Base-by-base conservation (phyloP, 1,284 basidiomycete genomes). In the Anthracocystis setariae region DNA sequence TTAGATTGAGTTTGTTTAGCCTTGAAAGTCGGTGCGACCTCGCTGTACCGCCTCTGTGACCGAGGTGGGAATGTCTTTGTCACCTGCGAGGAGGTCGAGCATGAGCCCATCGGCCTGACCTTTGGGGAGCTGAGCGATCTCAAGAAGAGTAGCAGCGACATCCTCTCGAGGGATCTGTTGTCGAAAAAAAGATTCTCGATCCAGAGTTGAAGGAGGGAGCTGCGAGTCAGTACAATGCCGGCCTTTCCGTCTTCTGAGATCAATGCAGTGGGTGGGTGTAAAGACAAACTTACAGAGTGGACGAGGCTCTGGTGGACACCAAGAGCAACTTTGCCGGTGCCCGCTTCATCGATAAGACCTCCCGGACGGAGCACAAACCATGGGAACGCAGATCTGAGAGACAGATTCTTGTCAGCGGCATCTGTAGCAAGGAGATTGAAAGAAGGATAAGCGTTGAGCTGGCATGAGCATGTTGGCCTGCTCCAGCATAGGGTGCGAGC, bases 291-390 rank as follows among this genome's bases (percentile, higher is more conserved):
- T 37, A 69, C 52, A 7, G 66, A 55, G 39, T 72, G 59, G 3
- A 56, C 55, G 5, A 72, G 52, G 27, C 64, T 71, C 40, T 58
- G 48, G 37, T 71, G 66, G 10, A 52, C 43, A 13, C 71, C 73
- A 12, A 78, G 60, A 5, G 72, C 58, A 18, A 78, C 73, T 21
- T 70, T 71, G 18, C 62, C 68, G 1, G 65, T 70, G 9, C 62
- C 72, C 3, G 71, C 84, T 1, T 86, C 85, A 58, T 90, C 85
- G 0, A 83, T 85, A 15, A 92, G 84, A 0, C 84, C 83, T 2
- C 88, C 89, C 3, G 91, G 90, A 3, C 90, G 87, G 15, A 92
- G 83, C 38, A 91, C 89, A 8, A 88, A 89, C 87, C 87, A 91
- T 43, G 88, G 86, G 83, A 92, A 90, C 0, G 85, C 78, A 18